Base-by-base conservation (phyloP, 2,329 filamentous ascomycete species). In the Alternaria infectoria region DNA sequence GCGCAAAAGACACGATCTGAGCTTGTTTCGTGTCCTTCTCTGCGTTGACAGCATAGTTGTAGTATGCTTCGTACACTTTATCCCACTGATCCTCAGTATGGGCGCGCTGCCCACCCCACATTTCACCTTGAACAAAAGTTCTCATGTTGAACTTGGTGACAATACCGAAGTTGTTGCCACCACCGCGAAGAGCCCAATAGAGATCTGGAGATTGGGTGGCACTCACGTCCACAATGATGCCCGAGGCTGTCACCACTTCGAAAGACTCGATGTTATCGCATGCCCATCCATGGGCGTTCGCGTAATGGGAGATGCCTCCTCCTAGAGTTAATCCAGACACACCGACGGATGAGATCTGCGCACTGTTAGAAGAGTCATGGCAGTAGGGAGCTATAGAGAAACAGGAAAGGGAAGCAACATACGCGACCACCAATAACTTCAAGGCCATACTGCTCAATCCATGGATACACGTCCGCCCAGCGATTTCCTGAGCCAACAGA, bases 101-200 rank as follows among this genome's bases (percentile, higher is more conserved):
- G 5, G 58, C 50, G 4, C 67, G 67, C 12, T 61, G 46, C 9
- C 74, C 75, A 12, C 74, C 74, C 74, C 74, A 78, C 64, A 77
- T 73, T 6, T 59, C 60, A 10, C 71, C 71, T 56, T 77, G 72
- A 7, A 71, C 60, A 40, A 68, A 70, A 4, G 71, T 70, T 11
- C 65, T 56, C 25, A 71, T 46, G 36, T 72, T 67, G 65, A 77
- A 76, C 21, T 64, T 67, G 15, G 74, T 77, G 12, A 79, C 69
- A 25, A 79, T 72, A 17, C 76, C 83, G 54, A 77, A 77, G 51
- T 77, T 78, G 57, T 72, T 73, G 6, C 71, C 73, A 17, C 75
- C 77, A 8, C 79, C 79, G n/a, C 79, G 74, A 8, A 81, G 69
- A 4, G 76, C 77, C 65, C 69, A 74, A 69, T 77, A 82, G 15